Percentiles rank a stretch among this genome's conserved stretches.
Conservation (phyloP, 305 asterid genomes). For the Nicotiana rustica region DNA sequence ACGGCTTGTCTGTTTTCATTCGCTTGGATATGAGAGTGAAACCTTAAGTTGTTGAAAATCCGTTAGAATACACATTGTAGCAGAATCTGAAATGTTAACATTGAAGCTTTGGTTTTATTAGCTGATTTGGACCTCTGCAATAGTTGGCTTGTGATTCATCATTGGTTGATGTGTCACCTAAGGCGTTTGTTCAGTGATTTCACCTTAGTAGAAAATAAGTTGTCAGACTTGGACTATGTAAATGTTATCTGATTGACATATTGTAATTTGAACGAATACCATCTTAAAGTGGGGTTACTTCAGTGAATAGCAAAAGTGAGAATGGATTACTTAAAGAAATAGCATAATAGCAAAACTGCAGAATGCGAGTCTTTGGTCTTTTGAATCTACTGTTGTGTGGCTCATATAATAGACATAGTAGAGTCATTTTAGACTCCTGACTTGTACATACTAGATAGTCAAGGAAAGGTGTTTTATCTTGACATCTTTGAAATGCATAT, state of each 20-base stretch:
- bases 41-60: conserved; percentile 4
- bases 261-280: background rate
- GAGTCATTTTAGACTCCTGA: background rate
- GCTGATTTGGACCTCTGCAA: background rate
- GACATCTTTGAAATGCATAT: conserved; percentile 22
- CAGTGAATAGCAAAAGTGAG: background rate
- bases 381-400: background rate
- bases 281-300: background rate
- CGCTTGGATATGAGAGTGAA: background rate
- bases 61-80: background rate
- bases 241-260: background rate
- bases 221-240: conserved; percentile 3
- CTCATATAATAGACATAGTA: background rate
- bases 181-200: background rate
- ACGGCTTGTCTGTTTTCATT: background rate
- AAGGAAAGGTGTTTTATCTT: background rate
- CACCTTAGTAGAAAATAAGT: background rate
- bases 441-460: background rate
- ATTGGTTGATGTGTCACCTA: background rate
- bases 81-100: background rate
- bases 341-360: background rate
- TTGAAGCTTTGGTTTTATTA: background rate
- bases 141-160: background rate
- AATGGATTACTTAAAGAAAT: background rate
- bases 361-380: background rate